Evolutionary conservation across 495 filamentous ascomycete species (phyloP).

Genomic region (Penicillium chermesinum): DNA sequence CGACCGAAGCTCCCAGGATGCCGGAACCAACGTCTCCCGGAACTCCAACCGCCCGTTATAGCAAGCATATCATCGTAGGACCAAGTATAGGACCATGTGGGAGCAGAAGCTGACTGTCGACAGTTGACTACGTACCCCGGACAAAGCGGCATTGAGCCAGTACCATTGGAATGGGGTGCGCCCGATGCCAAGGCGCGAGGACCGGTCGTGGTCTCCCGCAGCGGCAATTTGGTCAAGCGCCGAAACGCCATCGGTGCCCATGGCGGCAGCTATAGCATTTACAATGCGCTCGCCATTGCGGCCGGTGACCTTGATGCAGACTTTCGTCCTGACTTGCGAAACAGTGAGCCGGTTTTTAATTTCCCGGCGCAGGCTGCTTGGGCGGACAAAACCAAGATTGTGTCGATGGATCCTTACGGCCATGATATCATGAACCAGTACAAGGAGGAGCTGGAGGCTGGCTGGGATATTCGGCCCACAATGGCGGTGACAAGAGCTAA

Average conservation of each 20-base stretch:
- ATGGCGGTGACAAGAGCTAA: constrained; percentile 94
- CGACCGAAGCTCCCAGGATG: constrained; percentile 16
- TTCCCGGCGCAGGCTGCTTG: constrained; percentile 88
- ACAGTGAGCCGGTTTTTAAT: constrained; percentile 83
- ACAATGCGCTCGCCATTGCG: constrained; percentile 90
- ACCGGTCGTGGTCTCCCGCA: constrained; percentile 85
- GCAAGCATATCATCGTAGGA: constrained; percentile 43
- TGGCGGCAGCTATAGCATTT: constrained; percentile 95
- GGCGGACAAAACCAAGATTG: constrained; percentile 89
- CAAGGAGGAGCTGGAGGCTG: constrained; percentile 45
- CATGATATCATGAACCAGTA: constrained; percentile 58
- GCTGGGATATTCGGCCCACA: constrained; percentile 91
- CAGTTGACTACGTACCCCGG: constrained; percentile 83
- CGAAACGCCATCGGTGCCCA: constrained; percentile 90
- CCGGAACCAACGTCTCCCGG: constrained; percentile 18
- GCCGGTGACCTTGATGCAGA: constrained; percentile 79
- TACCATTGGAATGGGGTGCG: constrained; percentile 84
- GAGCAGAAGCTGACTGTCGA: background rate
- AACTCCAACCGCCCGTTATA: constrained; percentile 28
- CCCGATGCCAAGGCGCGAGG: constrained; percentile 68
- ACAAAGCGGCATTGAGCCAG: constrained; percentile 86
- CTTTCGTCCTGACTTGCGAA: constrained; percentile 89
- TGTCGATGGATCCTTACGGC: constrained; percentile 93
- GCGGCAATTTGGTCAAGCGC: constrained; percentile 67
- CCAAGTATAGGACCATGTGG: background rate